These are phyloP conservation scores for Colletotrichum agaves DNA, from an alignment of 2,329 filamentous ascomycete species.

Conservation along the genomic window DNA sequence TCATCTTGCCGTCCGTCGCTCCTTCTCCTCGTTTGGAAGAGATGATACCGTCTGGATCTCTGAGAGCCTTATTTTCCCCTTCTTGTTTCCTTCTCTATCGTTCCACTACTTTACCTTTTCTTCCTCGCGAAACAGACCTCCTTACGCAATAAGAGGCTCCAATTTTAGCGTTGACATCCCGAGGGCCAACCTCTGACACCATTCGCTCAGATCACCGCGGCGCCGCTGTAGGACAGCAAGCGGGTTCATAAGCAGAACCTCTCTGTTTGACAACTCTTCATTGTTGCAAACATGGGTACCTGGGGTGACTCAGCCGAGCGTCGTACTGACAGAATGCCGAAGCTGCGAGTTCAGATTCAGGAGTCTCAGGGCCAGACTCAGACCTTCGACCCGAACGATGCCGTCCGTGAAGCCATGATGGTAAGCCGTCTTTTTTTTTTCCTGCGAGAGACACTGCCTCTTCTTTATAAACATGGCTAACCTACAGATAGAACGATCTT, in stretches of 20 bases:
- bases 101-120: no score
- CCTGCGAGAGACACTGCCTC: neutral
- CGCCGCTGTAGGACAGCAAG: neutral
- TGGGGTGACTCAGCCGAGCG: constrained; percentile 18
- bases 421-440: neutral
- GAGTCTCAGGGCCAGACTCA: neutral
- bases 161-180: neutral
- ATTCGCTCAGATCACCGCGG: neutral
- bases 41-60: no score
- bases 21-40: no score
- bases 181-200: no score
- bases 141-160: no score
- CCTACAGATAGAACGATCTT: constrained; percentile 43
- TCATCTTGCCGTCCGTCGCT: no score
- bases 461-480: neutral
- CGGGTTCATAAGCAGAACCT: neutral
- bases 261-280: neutral
- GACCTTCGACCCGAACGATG: neutral
- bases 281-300: constrained; percentile 5
- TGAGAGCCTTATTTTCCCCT: no score
- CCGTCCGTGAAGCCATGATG: constrained; percentile 21
- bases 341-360: neutral
- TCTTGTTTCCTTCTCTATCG: no score
- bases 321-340: constrained; percentile 24
- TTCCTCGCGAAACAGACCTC: no score